Evolutionary conservation across 345 rosid species (phyloP).

Genomic region (Limnanthes douglasii): DNA sequence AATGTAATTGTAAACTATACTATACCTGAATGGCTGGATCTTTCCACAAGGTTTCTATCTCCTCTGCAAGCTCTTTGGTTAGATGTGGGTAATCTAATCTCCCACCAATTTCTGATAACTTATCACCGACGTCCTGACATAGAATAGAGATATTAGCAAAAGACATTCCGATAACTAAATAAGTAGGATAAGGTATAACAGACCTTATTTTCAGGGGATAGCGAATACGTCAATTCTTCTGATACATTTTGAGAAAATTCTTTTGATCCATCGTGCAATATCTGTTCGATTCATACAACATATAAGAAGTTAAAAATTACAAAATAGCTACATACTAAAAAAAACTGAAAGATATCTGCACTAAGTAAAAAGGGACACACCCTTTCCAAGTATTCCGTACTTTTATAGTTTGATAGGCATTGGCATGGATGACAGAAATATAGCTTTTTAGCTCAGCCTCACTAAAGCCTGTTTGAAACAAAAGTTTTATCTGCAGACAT

Average conservation of each 20-base stretch:
- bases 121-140: constrained; percentile 61
- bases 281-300: constrained; percentile 30
- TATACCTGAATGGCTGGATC: constrained; percentile 93
- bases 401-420: constrained; percentile 96
- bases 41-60: constrained; percentile 77
- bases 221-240: constrained; percentile 40
- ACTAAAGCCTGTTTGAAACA: constrained; percentile 95
- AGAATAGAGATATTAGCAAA: constrained; percentile 7
- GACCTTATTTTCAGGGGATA: constrained; percentile 71
- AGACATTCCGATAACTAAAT: neutral
- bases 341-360: neutral
- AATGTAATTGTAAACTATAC: neutral
- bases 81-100: constrained; percentile 61
- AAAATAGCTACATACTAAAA: constrained; percentile 5
- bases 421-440: constrained; percentile 88
- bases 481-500: constrained; percentile 66
- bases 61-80: constrained; percentile 59
- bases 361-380: constrained; percentile 56
- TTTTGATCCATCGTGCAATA: constrained; percentile 83
- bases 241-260: constrained; percentile 79
- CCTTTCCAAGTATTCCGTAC: constrained; percentile 67
- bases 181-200: constrained; percentile 7
- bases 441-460: constrained; percentile 83
- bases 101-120: constrained; percentile 70
- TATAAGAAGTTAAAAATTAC: too few relatives aligned